These are phyloP conservation scores for Stereocaulon alpinum DNA, from an alignment of 495 filamentous ascomycete species.

Conservation along the genomic window DNA sequence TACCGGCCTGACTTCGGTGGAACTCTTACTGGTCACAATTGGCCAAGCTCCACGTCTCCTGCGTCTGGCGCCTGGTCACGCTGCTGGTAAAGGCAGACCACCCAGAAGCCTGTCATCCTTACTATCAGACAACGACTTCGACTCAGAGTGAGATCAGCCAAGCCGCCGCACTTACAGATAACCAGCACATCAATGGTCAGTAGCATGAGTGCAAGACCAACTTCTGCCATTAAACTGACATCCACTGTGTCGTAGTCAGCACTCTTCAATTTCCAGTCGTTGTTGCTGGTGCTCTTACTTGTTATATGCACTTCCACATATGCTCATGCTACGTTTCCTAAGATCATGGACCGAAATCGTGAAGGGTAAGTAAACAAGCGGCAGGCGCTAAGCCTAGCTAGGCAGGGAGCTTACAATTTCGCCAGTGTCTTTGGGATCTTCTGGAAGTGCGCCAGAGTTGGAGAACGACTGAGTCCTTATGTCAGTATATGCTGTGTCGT, in stretches of 20 bases:
- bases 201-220: neutral
- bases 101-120: neutral
- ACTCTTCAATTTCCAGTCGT: constrained; percentile 94
- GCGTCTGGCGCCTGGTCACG: neutral
- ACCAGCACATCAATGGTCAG: constrained; percentile 2
- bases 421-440: constrained; percentile 74
- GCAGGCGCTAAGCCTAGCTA: neutral
- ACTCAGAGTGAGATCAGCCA: neutral
- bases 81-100: neutral
- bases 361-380: constrained; percentile 52
- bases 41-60: neutral
- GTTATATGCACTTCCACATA: constrained; percentile 93
- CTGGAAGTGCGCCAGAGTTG: constrained; percentile 93
- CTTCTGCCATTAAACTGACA: neutral
- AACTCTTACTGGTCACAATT: neutral
- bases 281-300: constrained; percentile 86
- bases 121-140: neutral
- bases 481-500: constrained; percentile 87
- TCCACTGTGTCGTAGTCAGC: constrained; percentile 53
- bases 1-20: neutral
- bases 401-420: neutral
- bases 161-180: neutral
- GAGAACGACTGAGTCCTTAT: constrained; percentile 89
- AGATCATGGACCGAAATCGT: constrained; percentile 87
- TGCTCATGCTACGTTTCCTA: constrained; percentile 79